Conservation (phyloP, 1,284 basidiomycete species). For the Puccinia horiana region DNA sequence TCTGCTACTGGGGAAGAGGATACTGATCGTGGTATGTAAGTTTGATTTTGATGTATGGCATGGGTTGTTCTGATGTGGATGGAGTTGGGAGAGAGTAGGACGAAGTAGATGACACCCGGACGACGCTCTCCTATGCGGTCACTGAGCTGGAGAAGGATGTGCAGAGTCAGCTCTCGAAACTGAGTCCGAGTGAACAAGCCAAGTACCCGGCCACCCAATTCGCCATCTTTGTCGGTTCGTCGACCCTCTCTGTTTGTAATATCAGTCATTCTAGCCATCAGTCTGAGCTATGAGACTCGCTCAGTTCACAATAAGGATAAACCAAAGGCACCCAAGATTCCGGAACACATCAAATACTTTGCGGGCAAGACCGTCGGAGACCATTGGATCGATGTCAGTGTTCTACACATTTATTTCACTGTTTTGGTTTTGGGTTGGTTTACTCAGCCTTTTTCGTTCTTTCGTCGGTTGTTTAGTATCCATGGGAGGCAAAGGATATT, state of each 20-base stretch:
- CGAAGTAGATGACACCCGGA: slow-evolving; percentile 90
- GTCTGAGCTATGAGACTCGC: not conserved
- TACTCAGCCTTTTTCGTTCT: not conserved
- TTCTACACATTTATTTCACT: not conserved
- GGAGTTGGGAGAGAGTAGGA: slow-evolving; percentile 64
- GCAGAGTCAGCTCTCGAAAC: slow-evolving; percentile 59
- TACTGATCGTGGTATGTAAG: slow-evolving; percentile 75
- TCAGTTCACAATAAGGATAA: slow-evolving; percentile 89
- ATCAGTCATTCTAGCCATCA: slow-evolving; percentile 65
- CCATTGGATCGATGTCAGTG: slow-evolving; percentile 45
- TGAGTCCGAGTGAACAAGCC: slow-evolving; percentile 63
- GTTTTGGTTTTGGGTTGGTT: not conserved
- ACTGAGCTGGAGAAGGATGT: slow-evolving; percentile 83
- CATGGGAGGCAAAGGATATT: slow-evolving; percentile 48
- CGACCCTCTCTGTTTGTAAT: not conserved
- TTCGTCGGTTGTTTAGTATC: slow-evolving; percentile 22
- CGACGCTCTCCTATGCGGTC: slow-evolving; percentile 73
- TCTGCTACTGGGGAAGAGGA: slow-evolving; percentile 74
- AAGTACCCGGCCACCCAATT: slow-evolving; percentile 67
- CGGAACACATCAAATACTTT: slow-evolving; percentile 67
- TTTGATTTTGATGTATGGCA: not conserved
- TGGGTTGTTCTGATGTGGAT: not conserved
- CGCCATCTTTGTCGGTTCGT: slow-evolving; percentile 72
- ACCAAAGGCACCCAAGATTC: slow-evolving; percentile 73
- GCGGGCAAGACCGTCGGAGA: slow-evolving; percentile 53